A percentile compares a stretch with the other conserved stretches of the same genome.
phyloP scores from a whole-genome alignment of 2,329 filamentous ascomycete species.

The Pseudovirgaria hyperparasitica region DNA sequence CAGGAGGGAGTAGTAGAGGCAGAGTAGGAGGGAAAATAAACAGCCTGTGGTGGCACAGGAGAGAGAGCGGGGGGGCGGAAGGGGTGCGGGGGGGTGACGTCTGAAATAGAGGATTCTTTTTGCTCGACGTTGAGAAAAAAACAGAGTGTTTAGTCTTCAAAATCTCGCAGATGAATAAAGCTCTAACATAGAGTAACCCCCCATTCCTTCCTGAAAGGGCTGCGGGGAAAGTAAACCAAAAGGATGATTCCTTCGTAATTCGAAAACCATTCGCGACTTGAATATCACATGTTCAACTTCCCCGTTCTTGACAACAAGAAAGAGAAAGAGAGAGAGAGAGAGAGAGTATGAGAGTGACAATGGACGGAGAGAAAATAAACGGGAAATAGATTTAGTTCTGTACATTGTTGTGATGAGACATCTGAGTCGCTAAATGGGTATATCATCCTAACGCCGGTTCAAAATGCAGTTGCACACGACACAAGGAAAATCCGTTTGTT shows the following conservation, averaged over 20 bases:
- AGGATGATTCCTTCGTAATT: constrained; percentile 24
- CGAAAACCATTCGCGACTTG: no score
- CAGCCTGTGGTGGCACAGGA: constrained; percentile 17
- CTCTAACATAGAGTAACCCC: background rate
- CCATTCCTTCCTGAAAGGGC: constrained; percentile 24
- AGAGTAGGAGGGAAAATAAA: constrained; percentile 14
- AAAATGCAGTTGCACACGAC: constrained; percentile 23
- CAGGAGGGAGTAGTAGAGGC: constrained; percentile 16
- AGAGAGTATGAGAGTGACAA: constrained; percentile 5
- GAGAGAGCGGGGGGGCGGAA: constrained; percentile 34
- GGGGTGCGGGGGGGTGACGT: constrained; percentile 18
- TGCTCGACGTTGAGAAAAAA: no score
- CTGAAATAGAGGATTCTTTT: constrained; percentile 4
- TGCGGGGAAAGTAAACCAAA: constrained; percentile 28
- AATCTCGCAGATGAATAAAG: background rate
- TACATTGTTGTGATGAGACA: constrained; percentile 16
- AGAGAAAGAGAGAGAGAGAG: constrained; percentile 8
- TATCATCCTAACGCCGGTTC: constrained; percentile 21
- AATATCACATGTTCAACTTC: constrained; percentile 6
- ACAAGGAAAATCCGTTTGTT: constrained; percentile 20
- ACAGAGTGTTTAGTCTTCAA: no score
- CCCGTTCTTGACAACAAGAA: constrained; percentile 12
- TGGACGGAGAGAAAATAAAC: constrained; percentile 7
- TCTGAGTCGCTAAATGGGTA: no score
- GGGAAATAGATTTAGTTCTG: constrained; percentile 11